Conservation (phyloP, 2,329 filamentous ascomycete species). For the Corinectria fuckeliana region DNA sequence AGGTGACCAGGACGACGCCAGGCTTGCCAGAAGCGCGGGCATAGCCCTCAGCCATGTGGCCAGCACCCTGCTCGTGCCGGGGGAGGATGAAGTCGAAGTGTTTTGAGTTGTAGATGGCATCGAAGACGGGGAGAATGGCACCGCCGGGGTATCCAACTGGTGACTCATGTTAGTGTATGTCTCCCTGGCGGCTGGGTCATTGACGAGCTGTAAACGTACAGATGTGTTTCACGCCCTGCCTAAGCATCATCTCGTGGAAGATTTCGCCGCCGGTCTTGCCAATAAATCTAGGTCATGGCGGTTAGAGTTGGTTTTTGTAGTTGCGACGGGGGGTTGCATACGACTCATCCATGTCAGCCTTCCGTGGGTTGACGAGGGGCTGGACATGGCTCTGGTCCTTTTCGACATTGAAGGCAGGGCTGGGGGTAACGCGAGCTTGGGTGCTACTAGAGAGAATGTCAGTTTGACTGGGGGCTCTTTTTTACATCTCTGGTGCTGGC, state of each 20-base stretch:
- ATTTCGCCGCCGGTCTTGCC: conserved; percentile 96
- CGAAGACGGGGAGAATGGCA: conserved; percentile 96
- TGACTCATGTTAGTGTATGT: conserved; percentile 33
- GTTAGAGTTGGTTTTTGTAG: conserved; percentile 4
- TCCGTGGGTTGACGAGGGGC: conserved; percentile 66
- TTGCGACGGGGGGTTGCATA: conserved; percentile 53
- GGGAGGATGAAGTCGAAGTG: conserved; percentile 97
- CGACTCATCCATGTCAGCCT: conserved; percentile 79
- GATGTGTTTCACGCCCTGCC: conserved; percentile 89
- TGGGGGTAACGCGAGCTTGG: conserved; percentile 64
- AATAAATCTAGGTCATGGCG: conserved; percentile 69
- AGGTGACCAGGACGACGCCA: conserved; percentile 95
- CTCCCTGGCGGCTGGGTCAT: background rate
- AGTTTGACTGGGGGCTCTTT: conserved; percentile 18
- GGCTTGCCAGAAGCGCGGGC: conserved; percentile 92
- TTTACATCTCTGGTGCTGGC: conserved; percentile 14
- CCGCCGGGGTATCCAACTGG: conserved; percentile 89
- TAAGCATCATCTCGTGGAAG: conserved; percentile 99
- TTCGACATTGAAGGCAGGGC: conserved; percentile 64
- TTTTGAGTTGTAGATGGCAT: conserved; percentile 97
- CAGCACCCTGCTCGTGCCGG: conserved; percentile 95
- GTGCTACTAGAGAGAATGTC: conserved; percentile 29
- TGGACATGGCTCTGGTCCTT: conserved; percentile 68
- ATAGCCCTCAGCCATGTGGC: conserved; percentile 98
- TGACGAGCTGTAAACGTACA: conserved; percentile 67